Percentiles rank a stretch among this genome's conserved stretches.
phyloP scores from a whole-genome alignment of 208 protist genomes.

The Endotrypanum monterogeii region DNA sequence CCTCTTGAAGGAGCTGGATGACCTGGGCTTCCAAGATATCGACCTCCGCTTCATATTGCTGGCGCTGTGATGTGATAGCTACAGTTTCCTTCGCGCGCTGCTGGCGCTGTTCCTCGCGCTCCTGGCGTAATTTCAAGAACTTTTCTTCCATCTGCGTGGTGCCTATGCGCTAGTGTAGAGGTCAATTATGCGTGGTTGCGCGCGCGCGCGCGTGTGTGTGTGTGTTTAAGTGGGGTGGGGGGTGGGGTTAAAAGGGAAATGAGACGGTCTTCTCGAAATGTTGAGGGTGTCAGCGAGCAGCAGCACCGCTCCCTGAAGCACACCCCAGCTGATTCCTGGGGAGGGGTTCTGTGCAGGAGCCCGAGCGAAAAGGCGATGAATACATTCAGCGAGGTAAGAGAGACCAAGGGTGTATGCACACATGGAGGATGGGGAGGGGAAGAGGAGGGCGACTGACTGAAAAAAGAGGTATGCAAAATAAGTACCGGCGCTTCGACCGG shows the following conservation, averaged over 20 bases:
- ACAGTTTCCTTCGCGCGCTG: constrained; percentile 42
- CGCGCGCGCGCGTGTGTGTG: no score
- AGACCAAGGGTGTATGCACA: no score
- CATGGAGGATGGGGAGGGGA: neutral
- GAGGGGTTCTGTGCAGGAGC: neutral
- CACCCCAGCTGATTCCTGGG: neutral
- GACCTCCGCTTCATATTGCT: constrained; percentile 66
- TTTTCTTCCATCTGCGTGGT: constrained; percentile 47
- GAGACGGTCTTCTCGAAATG: neutral
- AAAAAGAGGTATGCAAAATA: neutral
- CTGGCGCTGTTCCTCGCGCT: constrained; percentile 61
- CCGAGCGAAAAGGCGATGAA: neutral
- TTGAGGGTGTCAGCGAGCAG: neutral
- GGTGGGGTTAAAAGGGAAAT: no score
- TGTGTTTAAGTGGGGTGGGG: no score
- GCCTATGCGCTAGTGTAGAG: neutral
- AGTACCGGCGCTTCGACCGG: neutral
- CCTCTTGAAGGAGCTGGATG: constrained; percentile 20
- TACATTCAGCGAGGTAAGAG: neutral
- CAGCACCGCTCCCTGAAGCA: neutral
- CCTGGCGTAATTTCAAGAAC: constrained; percentile 72
- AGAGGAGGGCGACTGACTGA: neutral
- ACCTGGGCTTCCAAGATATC: constrained; percentile 42
- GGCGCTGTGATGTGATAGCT: constrained; percentile 39
- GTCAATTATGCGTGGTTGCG: no score